A percentile compares a stretch with the other conserved stretches of the same genome.
Conservation (phyloP, 768 basidiomycete species). For the Stropharia rugosoannulata region DNA sequence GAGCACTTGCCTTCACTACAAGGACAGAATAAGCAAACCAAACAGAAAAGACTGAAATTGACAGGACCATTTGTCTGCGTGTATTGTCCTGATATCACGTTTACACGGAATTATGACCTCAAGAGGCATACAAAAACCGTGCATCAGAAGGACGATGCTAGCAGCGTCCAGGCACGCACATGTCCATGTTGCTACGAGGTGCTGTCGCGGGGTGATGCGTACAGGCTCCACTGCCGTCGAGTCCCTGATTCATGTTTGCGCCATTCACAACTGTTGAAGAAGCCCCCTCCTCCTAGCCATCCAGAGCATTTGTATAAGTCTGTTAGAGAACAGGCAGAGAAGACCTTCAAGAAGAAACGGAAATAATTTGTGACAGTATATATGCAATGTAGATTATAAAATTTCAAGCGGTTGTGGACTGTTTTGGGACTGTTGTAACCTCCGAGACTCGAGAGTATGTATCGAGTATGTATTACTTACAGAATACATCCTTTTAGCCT, state of each 20-base stretch:
- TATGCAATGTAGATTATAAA: no score
- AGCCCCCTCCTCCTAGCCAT: background rate
- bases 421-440: no score
- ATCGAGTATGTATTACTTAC: no score
- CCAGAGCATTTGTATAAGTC: background rate
- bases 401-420: no score
- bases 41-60: background rate
- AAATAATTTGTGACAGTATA: no score
- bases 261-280: background rate
- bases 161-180: constrained; percentile 6
- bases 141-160: constrained; percentile 10
- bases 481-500: no score
- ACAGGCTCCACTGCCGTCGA: background rate
- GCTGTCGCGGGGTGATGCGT: constrained; percentile 1
- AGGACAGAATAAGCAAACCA: background rate
- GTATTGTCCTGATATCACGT: constrained; percentile 10
- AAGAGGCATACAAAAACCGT: constrained; percentile 15
- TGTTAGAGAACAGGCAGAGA: no score
- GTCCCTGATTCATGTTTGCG: background rate
- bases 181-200: constrained; percentile 15
- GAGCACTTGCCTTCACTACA: no score
- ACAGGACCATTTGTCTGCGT: constrained; percentile 8
- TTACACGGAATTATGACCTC: constrained; percentile 20
- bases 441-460: no score
- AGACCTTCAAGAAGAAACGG: no score